phyloP scores from a whole-genome alignment of 106 monocot species.

The Phalaenopsis aphrodite region DNA sequence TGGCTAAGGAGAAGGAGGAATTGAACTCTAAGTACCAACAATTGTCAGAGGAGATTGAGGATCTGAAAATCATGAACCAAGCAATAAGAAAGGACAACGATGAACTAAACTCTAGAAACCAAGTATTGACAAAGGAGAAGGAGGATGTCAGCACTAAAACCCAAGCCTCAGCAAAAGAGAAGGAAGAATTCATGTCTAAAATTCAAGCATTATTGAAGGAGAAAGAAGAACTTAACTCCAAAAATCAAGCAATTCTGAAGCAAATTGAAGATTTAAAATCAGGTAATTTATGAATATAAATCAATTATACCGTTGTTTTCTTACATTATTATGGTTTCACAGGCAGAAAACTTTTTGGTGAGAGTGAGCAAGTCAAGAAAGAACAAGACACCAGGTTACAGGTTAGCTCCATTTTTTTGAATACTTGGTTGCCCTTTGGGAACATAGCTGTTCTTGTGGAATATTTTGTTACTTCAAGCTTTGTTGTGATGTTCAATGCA shows the following conservation, averaged over 20 bases:
- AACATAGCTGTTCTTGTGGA: neutral
- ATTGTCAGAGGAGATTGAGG: conserved; percentile 71
- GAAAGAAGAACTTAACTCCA: conserved; percentile 57
- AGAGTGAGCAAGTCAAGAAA: conserved; percentile 53
- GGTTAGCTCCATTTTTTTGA: conserved; percentile 21
- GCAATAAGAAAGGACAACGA: conserved; percentile 56
- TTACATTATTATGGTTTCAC: conserved; percentile 12
- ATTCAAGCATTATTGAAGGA: conserved; percentile 45
- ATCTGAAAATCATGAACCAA: conserved; percentile 43
- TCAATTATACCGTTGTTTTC: conserved; percentile 5
- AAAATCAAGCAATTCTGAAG: conserved; percentile 66
- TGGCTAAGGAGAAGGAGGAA: conserved; percentile 68
- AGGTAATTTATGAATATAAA: conserved; percentile 24
- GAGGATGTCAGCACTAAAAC: conserved; percentile 27
- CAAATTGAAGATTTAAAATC: conserved; percentile 79
- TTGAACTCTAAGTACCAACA: conserved; percentile 52
- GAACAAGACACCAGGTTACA: conserved; percentile 88
- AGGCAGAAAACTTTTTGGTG: conserved; percentile 45
- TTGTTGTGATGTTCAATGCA: neutral
- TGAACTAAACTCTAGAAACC: conserved; percentile 5
- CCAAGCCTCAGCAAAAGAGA: conserved; percentile 18
- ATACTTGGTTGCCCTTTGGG: neutral
- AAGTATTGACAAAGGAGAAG: neutral
- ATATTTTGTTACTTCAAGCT: neutral
- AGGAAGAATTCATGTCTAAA: conserved; percentile 26